phyloP scores from a whole-genome alignment of 2,329 filamentous ascomycete species.

The Botrytis pseudocinerea region DNA sequence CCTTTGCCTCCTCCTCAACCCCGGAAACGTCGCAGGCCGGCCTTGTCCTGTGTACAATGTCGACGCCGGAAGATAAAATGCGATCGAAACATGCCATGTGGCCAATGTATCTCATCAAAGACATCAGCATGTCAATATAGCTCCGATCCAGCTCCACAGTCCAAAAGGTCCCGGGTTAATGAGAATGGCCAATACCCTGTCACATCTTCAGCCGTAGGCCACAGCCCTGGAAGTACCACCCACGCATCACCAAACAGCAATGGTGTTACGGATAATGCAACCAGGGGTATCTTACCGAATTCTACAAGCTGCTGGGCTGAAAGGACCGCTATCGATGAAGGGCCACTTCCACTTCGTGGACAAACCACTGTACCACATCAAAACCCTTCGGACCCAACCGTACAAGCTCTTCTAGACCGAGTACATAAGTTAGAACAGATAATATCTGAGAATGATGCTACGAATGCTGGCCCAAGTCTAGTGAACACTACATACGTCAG shows the following conservation, averaged over 20 bases:
- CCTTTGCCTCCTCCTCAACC: constrained; percentile 21
- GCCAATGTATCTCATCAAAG: constrained; percentile 22
- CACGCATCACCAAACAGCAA: not conserved
- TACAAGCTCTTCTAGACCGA: constrained; percentile 20
- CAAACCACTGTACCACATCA: not conserved
- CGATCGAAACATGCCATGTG: constrained; percentile 23
- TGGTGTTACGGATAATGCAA: not conserved
- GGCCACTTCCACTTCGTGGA: not conserved
- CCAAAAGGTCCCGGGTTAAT: constrained; percentile 6
- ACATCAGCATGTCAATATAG: constrained; percentile 18
- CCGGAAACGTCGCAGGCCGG: constrained; percentile 38
- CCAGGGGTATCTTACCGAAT: not conserved
- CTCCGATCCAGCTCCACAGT: constrained; percentile 8
- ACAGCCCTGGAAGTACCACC: constrained; percentile 3
- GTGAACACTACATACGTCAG: not conserved
- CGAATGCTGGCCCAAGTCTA: not conserved
- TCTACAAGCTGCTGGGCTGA: constrained; percentile 4
- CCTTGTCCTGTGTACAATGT: constrained; percentile 48
- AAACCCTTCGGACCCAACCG: not conserved
- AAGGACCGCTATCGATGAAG: not conserved
- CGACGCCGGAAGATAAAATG: constrained; percentile 35
- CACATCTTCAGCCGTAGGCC: constrained; percentile 6
- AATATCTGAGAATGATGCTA: constrained; percentile 5
- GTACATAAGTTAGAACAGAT: constrained; percentile 17
- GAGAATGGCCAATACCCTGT: constrained; percentile 10